Percentiles rank a stretch among this genome's conserved stretches.
Conservation (phyloP, 2,329 filamentous ascomycete species). For the Ophiostoma pallidulum region DNA sequence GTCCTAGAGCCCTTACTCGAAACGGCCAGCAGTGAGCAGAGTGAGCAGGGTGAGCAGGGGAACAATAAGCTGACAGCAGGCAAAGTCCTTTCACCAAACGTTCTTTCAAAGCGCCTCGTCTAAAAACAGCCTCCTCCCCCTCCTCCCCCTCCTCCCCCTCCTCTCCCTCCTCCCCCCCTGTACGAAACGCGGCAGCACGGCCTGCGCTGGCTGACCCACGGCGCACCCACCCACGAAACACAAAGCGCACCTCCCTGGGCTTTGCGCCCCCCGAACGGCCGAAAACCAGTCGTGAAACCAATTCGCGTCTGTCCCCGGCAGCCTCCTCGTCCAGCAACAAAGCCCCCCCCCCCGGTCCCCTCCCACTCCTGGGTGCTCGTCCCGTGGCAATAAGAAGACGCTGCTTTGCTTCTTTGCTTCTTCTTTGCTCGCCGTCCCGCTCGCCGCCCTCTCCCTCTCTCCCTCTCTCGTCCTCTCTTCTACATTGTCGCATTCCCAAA, state of each 20-base stretch:
- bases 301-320: conserved; percentile 1
- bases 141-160: no score
- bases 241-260: neutral
- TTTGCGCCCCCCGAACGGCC: conserved; percentile 1
- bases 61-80: no score
- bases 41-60: no score
- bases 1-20: no score
- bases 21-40: no score
- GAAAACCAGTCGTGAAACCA: conserved; percentile 9
- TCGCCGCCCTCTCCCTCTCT: no score
- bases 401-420: neutral
- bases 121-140: neutral
- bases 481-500: neutral
- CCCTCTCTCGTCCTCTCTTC: neutral
- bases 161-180: no score
- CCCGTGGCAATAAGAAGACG: conserved; percentile 5
- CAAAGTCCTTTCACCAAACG: no score
- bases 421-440: neutral
- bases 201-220: conserved; percentile 1
- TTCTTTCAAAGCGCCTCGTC: no score
- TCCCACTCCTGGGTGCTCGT: neutral
- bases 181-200: conserved; percentile 2
- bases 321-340: neutral
- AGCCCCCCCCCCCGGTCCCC: no score
- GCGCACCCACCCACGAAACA: conserved; percentile 1